phyloP scores from a whole-genome alignment of 257 asterid species.

The Solanum medicagineum region DNA sequence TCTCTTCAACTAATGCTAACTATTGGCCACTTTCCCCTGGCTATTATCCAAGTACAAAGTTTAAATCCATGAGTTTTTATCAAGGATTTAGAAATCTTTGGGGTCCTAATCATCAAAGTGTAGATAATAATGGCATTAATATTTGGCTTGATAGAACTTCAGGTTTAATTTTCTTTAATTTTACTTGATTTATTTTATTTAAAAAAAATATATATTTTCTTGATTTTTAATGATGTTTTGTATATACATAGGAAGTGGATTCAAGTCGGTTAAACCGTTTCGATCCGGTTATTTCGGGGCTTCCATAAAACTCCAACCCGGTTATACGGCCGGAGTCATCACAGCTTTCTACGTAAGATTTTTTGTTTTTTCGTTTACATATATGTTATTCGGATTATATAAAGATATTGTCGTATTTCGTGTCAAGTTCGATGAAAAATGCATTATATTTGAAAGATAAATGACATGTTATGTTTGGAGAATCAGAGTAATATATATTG shows the following conservation, averaged over 20 bases:
- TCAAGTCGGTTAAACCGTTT: slow-evolving; percentile 87
- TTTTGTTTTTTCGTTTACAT: neutral
- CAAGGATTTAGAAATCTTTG: slow-evolving; percentile 56
- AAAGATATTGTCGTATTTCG: neutral
- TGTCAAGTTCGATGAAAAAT: neutral
- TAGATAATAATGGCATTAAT: slow-evolving; percentile 47
- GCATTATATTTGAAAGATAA: no score
- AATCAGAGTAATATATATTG: neutral
- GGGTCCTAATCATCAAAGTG: slow-evolving; percentile 64
- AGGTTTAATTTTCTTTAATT: slow-evolving; percentile 20
- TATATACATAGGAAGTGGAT: slow-evolving; percentile 64
- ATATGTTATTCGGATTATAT: neutral
- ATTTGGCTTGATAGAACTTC: slow-evolving; percentile 82
- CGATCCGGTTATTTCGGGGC: slow-evolving; percentile 93
- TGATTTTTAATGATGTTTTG: neutral
- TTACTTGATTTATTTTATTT: neutral
- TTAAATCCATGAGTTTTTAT: slow-evolving; percentile 46
- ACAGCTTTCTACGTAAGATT: slow-evolving; percentile 80
- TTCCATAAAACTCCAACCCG: slow-evolving; percentile 77
- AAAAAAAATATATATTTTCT: neutral
- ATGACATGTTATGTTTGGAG: no score
- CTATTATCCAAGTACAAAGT: slow-evolving; percentile 56
- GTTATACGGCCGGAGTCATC: slow-evolving; percentile 96
- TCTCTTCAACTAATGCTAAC: slow-evolving; percentile 25
- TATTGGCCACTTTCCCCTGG: slow-evolving; percentile 78